Evolutionary conservation across 441 rosid genomes (phyloP).

Genomic region (Macaranga tanarius): DNA sequence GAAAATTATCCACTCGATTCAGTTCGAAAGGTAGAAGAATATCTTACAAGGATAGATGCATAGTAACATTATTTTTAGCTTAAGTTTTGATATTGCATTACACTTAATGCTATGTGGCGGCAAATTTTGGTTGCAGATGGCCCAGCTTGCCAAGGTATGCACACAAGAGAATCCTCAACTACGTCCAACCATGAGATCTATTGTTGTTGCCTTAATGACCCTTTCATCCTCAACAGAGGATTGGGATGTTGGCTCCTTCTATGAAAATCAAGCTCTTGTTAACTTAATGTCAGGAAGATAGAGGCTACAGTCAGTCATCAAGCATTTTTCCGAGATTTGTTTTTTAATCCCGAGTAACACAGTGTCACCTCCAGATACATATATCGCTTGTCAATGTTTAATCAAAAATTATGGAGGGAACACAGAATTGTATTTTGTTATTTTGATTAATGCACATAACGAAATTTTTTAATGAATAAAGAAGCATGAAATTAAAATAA

Average conservation of each 20-base stretch:
- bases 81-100: not conserved
- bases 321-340: not conserved
- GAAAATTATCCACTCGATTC: conserved; percentile 72
- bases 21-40: conserved; percentile 52
- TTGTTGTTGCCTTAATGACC: conserved; percentile 82
- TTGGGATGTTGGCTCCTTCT: conserved; percentile 78
- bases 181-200: conserved; percentile 82
- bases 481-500: not conserved
- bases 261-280: conserved; percentile 63
- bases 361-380: not conserved
- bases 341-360: not conserved
- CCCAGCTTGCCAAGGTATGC: conserved; percentile 81
- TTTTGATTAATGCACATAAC: not conserved
- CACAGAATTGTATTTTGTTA: not conserved
- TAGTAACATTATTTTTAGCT: not conserved
- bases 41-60: not conserved
- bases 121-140: conserved; percentile 55
- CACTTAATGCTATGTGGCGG: not conserved
- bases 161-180: conserved; percentile 73
- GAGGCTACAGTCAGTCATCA: not conserved
- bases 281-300: conserved; percentile 81
- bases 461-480: too few species aligned
- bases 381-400: conserved; percentile 9
- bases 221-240: conserved; percentile 80
- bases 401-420: not conserved